phyloP scores from a whole-genome alignment of 2,329 filamentous ascomycete genomes.

The Ceratocystis diversiconidia region DNA sequence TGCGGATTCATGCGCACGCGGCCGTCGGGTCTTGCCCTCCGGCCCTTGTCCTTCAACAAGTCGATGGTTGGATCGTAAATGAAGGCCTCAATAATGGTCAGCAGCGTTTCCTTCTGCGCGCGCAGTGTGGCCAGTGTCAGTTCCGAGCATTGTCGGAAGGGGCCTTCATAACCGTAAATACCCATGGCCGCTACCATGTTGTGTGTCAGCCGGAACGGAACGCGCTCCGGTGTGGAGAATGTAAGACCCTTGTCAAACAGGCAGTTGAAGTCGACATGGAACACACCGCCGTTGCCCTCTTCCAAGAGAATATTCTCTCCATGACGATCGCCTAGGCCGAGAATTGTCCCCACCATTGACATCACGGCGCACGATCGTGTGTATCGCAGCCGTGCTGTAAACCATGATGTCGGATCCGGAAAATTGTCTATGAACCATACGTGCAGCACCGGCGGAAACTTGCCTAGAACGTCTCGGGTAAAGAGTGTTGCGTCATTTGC shows the following conservation, averaged over 20 bases:
- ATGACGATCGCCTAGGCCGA: constrained; percentile 87
- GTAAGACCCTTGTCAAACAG: constrained; percentile 96
- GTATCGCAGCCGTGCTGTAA: constrained; percentile 74
- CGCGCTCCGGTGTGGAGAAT: constrained; percentile 84
- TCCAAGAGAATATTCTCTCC: constrained; percentile 95
- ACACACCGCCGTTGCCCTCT: constrained; percentile 80
- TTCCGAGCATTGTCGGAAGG: constrained; percentile 82
- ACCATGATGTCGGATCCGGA: constrained; percentile 84
- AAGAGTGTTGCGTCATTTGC: constrained; percentile 38
- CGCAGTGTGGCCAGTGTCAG: constrained; percentile 71
- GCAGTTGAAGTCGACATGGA: constrained; percentile 99
- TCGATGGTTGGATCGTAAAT: constrained; percentile 94
- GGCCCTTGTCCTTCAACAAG: constrained; percentile 59
- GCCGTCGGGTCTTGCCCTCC: constrained; percentile 26
- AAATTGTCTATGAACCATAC: constrained; percentile 95
- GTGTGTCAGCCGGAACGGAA: constrained; percentile 92
- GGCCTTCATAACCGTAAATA: constrained; percentile 82
- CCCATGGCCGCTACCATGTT: constrained; percentile 99
- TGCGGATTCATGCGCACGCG: constrained; percentile 35
- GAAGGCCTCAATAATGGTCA: constrained; percentile 95
- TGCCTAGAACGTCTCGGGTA: constrained; percentile 45
- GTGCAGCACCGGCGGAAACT: constrained; percentile 72
- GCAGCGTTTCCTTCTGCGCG: constrained; percentile 87
- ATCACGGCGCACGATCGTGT: constrained; percentile 92
- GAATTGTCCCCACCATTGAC: constrained; percentile 96